Conservation (phyloP, 2,329 filamentous ascomycete genomes). For the Cercospora sesami region DNA sequence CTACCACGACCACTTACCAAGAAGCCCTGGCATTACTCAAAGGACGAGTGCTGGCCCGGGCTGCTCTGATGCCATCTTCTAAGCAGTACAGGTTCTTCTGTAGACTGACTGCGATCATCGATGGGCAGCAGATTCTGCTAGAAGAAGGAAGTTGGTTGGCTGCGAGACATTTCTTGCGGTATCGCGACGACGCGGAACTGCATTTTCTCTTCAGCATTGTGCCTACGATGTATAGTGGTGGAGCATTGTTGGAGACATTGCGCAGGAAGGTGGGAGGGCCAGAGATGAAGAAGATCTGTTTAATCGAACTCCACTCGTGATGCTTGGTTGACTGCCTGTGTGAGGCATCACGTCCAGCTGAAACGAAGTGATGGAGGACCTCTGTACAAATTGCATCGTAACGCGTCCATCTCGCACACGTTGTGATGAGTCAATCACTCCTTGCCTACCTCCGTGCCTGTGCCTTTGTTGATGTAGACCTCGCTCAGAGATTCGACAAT, state of each 20-base stretch:
- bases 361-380: neutral
- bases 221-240: neutral
- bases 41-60: slow-evolving; percentile 8
- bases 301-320: neutral
- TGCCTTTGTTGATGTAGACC: slow-evolving; percentile 21
- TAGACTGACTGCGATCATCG: neutral
- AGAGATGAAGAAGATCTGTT: neutral
- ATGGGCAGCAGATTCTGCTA: slow-evolving; percentile 14
- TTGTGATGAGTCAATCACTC: neutral
- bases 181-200: slow-evolving; percentile 11
- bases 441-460: slow-evolving; percentile 12
- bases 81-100: slow-evolving; percentile 15
- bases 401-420: neutral
- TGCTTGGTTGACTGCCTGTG: neutral
- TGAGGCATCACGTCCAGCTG: neutral
- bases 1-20: slow-evolving; percentile 4
- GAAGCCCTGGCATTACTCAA: neutral
- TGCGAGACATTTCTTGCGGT: slow-evolving; percentile 18
- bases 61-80: neutral
- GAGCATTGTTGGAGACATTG: neutral
- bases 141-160: slow-evolving; percentile 22
- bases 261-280: neutral
- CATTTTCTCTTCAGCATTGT: slow-evolving; percentile 17
- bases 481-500: slow-evolving; percentile 33
- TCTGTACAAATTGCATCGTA: neutral